Conservation (phyloP, 2,329 filamentous ascomycete species). For the Penicillium sp. region DNA sequence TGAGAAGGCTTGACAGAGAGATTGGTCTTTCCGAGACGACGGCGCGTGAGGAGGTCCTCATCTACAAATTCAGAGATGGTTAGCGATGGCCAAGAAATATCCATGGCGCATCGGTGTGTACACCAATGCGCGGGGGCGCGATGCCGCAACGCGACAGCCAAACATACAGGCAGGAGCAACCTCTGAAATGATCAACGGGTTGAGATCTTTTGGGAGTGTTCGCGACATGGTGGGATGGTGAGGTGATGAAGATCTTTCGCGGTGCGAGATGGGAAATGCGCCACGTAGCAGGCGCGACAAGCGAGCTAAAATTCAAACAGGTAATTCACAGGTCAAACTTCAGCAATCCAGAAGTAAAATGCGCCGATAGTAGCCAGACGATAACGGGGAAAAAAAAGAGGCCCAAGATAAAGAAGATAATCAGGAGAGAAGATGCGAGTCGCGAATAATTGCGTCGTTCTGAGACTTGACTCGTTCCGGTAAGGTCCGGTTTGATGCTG, state of each 20-base stretch:
- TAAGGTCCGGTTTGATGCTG: conserved; percentile 18
- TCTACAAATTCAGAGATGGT: conserved; percentile 50
- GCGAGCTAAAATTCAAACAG: conserved; percentile 10
- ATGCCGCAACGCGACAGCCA: conserved; percentile 13
- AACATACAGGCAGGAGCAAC: conserved; percentile 49
- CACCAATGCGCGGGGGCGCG: conserved; percentile 18
- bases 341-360: not conserved
- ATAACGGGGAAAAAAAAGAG: conserved; percentile 8
- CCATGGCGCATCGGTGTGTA: conserved; percentile 4
- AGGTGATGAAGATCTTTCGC: conserved; percentile 6
- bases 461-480: conserved; percentile 26
- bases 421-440: conserved; percentile 27
- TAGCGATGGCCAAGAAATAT: conserved; percentile 14
- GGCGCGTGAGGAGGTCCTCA: conserved; percentile 74
- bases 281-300: conserved; percentile 50
- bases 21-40: conserved; percentile 90
- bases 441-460: conserved; percentile 21
- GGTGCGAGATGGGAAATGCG: conserved; percentile 26
- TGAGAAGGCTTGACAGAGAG: conserved; percentile 79
- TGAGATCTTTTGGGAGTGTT: conserved; percentile 48
- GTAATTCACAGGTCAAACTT: conserved; percentile 19
- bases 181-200: conserved; percentile 49
- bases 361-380: not conserved
- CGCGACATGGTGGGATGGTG: conserved; percentile 41
- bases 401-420: conserved; percentile 16